These are phyloP conservation scores for Populus davidiana DNA, from an alignment of 345 rosid species.

Conservation along the genomic window DNA sequence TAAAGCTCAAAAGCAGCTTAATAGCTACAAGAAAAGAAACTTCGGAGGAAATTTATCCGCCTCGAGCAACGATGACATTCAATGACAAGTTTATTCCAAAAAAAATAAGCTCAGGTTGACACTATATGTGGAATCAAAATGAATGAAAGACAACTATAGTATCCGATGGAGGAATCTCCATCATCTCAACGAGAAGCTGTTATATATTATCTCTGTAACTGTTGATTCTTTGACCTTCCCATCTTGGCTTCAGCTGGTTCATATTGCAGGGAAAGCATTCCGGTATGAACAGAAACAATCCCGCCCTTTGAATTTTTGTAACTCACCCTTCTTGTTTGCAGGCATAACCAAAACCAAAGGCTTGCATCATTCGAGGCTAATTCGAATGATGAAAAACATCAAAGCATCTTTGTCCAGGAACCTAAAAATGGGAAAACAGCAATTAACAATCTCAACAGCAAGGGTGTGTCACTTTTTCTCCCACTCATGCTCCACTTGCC, in stretches of 20 bases:
- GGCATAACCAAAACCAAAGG: neutral
- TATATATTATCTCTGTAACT: neutral
- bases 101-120: neutral
- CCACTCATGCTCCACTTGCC: conserved; percentile 30
- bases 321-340: neutral
- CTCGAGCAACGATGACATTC: neutral
- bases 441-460: conserved; percentile 53
- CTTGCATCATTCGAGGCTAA: neutral
- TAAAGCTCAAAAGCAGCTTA: no score
- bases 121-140: neutral
- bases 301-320: neutral
- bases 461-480: conserved; percentile 34
- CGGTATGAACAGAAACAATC: neutral
- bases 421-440: conserved; percentile 57
- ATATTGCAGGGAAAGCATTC: neutral
- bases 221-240: neutral
- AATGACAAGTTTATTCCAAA: neutral
- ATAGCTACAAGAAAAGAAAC: no score
- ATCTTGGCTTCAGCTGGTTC: neutral
- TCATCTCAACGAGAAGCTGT: neutral
- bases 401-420: conserved; percentile 49
- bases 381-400: conserved; percentile 14
- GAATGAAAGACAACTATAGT: neutral
- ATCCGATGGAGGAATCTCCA: neutral
- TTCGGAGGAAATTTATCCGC: no score